These are phyloP conservation scores for Trichoderma asperelloides DNA, from an alignment of 495 filamentous ascomycete genomes.

Conservation along the genomic window DNA sequence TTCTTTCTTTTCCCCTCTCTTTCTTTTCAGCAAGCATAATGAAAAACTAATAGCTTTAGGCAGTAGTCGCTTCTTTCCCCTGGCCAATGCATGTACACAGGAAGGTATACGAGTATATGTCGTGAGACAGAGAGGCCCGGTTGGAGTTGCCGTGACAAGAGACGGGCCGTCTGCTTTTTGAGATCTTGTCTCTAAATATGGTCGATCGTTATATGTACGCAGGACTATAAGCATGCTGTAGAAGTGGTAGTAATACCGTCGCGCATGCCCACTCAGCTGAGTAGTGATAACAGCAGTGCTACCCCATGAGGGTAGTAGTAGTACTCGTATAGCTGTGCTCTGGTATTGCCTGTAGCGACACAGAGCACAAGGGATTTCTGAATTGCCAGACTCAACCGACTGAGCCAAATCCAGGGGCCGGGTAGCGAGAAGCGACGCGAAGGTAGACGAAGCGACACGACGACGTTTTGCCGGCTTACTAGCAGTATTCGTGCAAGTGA, in stretches of 20 bases:
- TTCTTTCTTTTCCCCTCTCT: not conserved
- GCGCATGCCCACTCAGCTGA: no score
- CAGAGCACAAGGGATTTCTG: not conserved
- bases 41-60: not conserved
- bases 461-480: not conserved
- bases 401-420: not conserved
- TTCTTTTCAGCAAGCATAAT: not conserved
- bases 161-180: not conserved
- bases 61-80: not conserved
- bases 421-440: not conserved
- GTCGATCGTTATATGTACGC: not conserved
- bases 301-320: not conserved
- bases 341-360: not conserved
- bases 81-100: not conserved
- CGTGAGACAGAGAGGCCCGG: not conserved
- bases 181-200: not conserved
- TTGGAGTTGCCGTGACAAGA: not conserved
- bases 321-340: not conserved
- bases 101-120: not conserved
- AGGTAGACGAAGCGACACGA: not conserved
- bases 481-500: not conserved
- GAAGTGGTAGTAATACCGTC: not conserved
- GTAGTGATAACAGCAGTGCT: no score
- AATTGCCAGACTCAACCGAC: not conserved
- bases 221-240: no score